Percentiles rank a stretch among this genome's conserved stretches.
These are phyloP conservation scores for Epichloe baconii DNA, from an alignment of 2,329 filamentous ascomycete genomes.

Conservation along the genomic window DNA sequence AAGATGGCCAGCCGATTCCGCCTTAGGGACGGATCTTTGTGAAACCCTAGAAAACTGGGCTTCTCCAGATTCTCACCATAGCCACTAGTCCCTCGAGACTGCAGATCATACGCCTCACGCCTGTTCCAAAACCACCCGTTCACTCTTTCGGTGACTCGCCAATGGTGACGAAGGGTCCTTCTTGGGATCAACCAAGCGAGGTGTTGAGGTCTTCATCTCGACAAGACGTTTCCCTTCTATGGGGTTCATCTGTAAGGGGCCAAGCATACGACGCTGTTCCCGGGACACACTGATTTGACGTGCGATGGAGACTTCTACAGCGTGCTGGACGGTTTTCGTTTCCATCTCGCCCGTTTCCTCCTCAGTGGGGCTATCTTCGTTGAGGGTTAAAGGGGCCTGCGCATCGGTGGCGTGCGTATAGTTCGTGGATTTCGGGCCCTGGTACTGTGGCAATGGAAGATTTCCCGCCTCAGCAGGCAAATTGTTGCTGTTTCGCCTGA, in stretches of 20 bases:
- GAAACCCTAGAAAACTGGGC: neutral
- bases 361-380: neutral
- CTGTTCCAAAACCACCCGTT: slow-evolving; percentile 38
- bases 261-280: slow-evolving; percentile 46
- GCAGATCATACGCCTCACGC: slow-evolving; percentile 14
- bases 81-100: neutral
- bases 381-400: neutral
- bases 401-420: neutral
- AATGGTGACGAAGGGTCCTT: slow-evolving; percentile 17
- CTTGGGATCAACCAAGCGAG: slow-evolving; percentile 30
- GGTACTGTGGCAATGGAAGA: neutral
- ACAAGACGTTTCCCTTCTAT: slow-evolving; percentile 11
- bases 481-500: neutral
- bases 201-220: slow-evolving; percentile 29
- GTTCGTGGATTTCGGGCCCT: neutral
- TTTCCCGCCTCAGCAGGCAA: neutral
- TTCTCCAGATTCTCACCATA: neutral
- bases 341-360: slow-evolving; percentile 8
- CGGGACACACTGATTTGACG: slow-evolving; percentile 53
- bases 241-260: slow-evolving; percentile 31
- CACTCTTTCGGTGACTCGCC: slow-evolving; percentile 35
- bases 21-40: neutral
- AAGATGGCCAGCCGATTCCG: neutral
- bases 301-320: slow-evolving; percentile 54
- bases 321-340: slow-evolving; percentile 30